A percentile compares a stretch with the other conserved stretches of the same genome.
phyloP scores from a whole-genome alignment of 2,329 filamentous ascomycete species.

The Calonectria pauciramosa region DNA sequence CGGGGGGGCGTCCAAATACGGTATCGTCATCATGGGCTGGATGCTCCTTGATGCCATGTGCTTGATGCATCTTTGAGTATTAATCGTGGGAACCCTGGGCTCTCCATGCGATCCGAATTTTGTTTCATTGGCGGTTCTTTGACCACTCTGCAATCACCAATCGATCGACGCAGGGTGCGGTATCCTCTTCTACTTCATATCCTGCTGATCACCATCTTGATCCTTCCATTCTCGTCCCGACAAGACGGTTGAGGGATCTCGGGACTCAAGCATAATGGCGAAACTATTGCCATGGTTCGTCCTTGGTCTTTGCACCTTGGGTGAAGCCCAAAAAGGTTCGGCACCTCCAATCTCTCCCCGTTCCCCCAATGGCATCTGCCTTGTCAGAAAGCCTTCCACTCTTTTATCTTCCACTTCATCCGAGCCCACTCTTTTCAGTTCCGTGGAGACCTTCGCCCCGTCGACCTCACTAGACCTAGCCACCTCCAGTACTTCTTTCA shows the following conservation, averaged over 20 bases:
- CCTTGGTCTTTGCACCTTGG: slow-evolving; percentile 13
- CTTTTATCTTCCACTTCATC: not conserved
- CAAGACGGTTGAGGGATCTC: slow-evolving; percentile 3
- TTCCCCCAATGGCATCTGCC: not conserved
- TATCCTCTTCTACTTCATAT: not conserved
- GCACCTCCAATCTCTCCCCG: slow-evolving; percentile 5
- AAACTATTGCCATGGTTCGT: slow-evolving; percentile 19
- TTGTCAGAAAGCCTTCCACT: not conserved
- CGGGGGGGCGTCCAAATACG: not conserved
- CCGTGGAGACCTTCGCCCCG: not conserved
- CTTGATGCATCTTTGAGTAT: not conserved
- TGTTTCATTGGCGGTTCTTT: not conserved
- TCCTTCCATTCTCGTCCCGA: not conserved
- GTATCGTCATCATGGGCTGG: not conserved
- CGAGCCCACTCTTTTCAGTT: not conserved
- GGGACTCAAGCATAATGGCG: slow-evolving; percentile 11
- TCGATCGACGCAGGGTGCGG: slow-evolving; percentile 17
- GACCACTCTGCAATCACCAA: not conserved
- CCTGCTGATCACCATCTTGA: not conserved
- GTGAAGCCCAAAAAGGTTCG: slow-evolving; percentile 25
- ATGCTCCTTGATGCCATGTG: not conserved
- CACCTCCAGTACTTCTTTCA: slow-evolving; percentile 3
- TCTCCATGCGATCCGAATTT: not conserved
- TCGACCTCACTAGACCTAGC: slow-evolving; percentile 15
- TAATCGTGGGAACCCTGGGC: not conserved